These are phyloP conservation scores for Acorus calamus DNA, from an alignment of 106 monocot genomes.

Conservation along the genomic window DNA sequence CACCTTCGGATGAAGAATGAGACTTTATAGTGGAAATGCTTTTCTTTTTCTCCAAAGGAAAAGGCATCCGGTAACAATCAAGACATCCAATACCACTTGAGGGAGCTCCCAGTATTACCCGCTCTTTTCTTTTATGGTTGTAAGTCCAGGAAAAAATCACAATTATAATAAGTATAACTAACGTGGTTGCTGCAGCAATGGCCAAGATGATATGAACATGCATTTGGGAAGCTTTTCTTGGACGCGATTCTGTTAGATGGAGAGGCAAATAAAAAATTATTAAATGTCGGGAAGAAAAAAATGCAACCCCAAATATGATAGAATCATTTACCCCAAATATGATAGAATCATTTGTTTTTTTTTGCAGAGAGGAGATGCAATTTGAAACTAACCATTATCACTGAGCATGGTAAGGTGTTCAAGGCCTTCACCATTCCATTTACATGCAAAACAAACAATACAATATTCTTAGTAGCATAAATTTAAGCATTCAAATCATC, in stretches of 20 bases:
- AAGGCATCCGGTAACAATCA: not conserved
- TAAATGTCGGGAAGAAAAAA: not conserved
- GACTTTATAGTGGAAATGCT: not conserved
- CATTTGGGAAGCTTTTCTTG: not conserved
- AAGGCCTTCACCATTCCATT: conserved; percentile 2
- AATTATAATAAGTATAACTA: not conserved
- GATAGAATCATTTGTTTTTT: too few species aligned
- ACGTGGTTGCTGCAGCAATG: not conserved
- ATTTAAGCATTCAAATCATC: too few species aligned
- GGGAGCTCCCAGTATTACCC: not conserved
- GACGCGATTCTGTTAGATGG: conserved; percentile 1
- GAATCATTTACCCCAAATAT: not conserved
- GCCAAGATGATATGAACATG: not conserved
- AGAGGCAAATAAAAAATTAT: conserved; percentile 2
- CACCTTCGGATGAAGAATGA: conserved; percentile 7
- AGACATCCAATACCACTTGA: not conserved
- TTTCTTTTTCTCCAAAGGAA: not conserved
- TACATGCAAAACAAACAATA: conserved; percentile 9
- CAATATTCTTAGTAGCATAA: not conserved
- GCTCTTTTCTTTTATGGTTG: not conserved
- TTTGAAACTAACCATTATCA: conserved; percentile 2
- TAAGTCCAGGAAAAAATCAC: conserved; percentile 3
- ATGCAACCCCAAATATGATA: not conserved
- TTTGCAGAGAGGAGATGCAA: not conserved
- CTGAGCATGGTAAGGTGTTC: conserved; percentile 1